Conservation (phyloP, 129 eudicot species). For the Helichrysum umbraculigerum region DNA sequence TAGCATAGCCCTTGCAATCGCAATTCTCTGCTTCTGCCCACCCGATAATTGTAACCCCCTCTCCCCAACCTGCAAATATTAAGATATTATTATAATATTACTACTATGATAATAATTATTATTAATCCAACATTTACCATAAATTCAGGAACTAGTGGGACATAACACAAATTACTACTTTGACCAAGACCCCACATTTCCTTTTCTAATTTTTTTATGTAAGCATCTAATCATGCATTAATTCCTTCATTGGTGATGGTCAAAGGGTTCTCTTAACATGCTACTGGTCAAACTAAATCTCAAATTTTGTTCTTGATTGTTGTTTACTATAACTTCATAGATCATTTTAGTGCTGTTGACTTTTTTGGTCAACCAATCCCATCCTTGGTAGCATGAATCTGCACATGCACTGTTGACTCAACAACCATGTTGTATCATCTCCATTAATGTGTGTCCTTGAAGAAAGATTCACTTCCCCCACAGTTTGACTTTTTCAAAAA, state of each 20-base stretch:
- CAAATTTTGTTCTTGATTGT: conserved; percentile 25
- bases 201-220: conserved; percentile 14
- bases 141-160: conserved; percentile 20
- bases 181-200: conserved; percentile 23
- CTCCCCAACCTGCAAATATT: conserved; percentile 71
- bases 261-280: conserved; percentile 37
- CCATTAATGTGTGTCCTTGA: conserved; percentile 46
- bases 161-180: conserved; percentile 19
- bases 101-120: too few species aligned
- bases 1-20: conserved; percentile 94
- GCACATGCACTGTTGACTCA: conserved; percentile 84
- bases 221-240: conserved; percentile 28
- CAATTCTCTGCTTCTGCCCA: conserved; percentile 96
- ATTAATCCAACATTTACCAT: conserved; percentile 2
- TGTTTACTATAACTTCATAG: conserved; percentile 13
- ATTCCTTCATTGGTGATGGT: conserved; percentile 24
- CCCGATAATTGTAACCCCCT: conserved; percentile 95
- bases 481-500: conserved; percentile 53
- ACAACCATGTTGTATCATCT: conserved; percentile 58
- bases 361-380: conserved; percentile 29
- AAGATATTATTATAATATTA: background rate
- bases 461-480: conserved; percentile 45
- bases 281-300: conserved; percentile 35
- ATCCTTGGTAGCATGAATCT: conserved; percentile 30
- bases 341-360: conserved; percentile 26